phyloP scores from a whole-genome alignment of 1,284 basidiomycete species.

The Butyriboletus appendiculatus region DNA sequence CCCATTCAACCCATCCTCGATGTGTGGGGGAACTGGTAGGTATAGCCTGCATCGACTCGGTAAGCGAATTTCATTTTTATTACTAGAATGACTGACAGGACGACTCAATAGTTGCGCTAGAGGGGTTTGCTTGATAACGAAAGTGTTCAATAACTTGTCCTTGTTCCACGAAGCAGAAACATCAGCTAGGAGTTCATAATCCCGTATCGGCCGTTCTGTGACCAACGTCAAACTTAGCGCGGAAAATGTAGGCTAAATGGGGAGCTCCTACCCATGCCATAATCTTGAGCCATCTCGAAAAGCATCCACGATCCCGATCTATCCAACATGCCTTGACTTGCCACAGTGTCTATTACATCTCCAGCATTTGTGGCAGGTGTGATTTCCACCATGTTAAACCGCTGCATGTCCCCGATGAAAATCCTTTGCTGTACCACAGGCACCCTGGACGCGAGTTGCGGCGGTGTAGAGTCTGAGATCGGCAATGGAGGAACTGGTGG shows the following conservation, averaged over 20 bases:
- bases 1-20: constrained; percentile 80
- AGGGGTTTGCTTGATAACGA: constrained; percentile 74
- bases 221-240: neutral
- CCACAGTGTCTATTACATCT: constrained; percentile 64
- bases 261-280: constrained; percentile 74
- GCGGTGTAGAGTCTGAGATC: constrained; percentile 29
- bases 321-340: constrained; percentile 59
- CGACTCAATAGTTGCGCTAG: constrained; percentile 57
- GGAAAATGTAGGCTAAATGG: neutral
- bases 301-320: constrained; percentile 71
- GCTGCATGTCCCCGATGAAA: constrained; percentile 73
- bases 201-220: constrained; percentile 82
- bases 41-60: constrained; percentile 49
- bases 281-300: constrained; percentile 79
- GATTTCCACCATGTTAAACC: constrained; percentile 71
- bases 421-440: constrained; percentile 59
- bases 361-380: constrained; percentile 59
- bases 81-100: constrained; percentile 47
- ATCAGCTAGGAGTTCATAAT: constrained; percentile 75
- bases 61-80: constrained; percentile 10
- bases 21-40: constrained; percentile 70
- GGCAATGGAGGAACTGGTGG: constrained; percentile 41
- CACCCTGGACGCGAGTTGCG: constrained; percentile 23
- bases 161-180: constrained; percentile 84
- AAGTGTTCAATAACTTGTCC: constrained; percentile 72